Conservation (phyloP, 1,284 basidiomycete species). For the Veloboletus limbatus region DNA sequence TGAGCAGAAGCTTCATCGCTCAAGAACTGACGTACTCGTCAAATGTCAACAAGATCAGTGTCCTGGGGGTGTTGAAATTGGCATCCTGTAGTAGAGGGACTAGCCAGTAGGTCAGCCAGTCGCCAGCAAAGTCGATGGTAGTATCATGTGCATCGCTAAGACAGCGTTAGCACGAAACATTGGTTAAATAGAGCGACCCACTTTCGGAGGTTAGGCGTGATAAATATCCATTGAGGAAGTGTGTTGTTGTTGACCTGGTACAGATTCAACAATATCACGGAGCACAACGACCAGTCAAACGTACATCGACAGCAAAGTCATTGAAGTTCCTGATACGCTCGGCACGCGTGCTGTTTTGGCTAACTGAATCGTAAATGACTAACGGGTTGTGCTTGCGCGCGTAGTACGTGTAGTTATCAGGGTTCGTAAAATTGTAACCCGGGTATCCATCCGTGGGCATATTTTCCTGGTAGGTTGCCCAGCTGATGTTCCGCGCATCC, state of each 20-base stretch:
- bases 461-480: slow-evolving; percentile 59
- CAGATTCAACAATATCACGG: neutral
- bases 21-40: slow-evolving; percentile 33
- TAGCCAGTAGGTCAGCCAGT: slow-evolving; percentile 56
- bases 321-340: slow-evolving; percentile 64
- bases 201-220: slow-evolving; percentile 60
- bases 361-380: slow-evolving; percentile 51
- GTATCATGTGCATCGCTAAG: slow-evolving; percentile 51
- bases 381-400: slow-evolving; percentile 62
- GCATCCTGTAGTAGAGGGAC: slow-evolving; percentile 46
- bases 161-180: slow-evolving; percentile 19
- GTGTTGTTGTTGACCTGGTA: slow-evolving; percentile 37
- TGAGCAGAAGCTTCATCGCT: neutral
- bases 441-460: slow-evolving; percentile 56
- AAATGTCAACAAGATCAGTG: slow-evolving; percentile 57
- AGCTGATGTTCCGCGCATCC: slow-evolving; percentile 55
- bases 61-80: slow-evolving; percentile 49
- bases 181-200: slow-evolving; percentile 8
- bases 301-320: slow-evolving; percentile 53
- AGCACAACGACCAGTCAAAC: slow-evolving; percentile 1
- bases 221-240: slow-evolving; percentile 60
- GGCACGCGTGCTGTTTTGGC: slow-evolving; percentile 41
- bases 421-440: slow-evolving; percentile 47
- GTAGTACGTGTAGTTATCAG: slow-evolving; percentile 47
- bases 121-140: slow-evolving; percentile 45